phyloP scores from a whole-genome alignment of 1,284 basidiomycete genomes.

The Chiua sp. region DNA sequence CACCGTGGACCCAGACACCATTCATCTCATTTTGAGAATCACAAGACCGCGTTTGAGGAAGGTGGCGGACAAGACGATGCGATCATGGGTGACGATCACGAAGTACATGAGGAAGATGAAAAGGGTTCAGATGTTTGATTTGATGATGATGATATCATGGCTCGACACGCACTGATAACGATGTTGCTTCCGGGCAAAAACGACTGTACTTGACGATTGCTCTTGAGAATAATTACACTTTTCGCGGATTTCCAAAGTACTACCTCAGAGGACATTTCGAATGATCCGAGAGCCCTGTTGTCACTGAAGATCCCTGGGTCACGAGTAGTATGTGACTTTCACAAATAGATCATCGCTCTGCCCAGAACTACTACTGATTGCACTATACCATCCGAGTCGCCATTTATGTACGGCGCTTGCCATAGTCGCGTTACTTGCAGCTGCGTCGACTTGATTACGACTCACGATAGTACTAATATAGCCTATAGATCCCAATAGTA shows the following conservation, averaged over 20 bases:
- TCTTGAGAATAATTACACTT: background rate
- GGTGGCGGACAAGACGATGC: constrained; percentile 65
- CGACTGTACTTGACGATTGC: background rate
- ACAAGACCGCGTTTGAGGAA: constrained; percentile 80
- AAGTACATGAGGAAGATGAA: constrained; percentile 24
- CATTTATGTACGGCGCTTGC: too few relatives aligned
- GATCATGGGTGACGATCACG: constrained; percentile 20
- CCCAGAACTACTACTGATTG: too few relatives aligned
- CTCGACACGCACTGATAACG: constrained; percentile 1
- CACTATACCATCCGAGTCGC: too few relatives aligned
- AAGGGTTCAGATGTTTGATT: constrained; percentile 21
- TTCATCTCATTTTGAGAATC: constrained; percentile 83
- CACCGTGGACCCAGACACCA: constrained; percentile 57
- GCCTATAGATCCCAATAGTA: too few relatives aligned
- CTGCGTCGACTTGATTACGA: too few relatives aligned
- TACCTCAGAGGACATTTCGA: too few relatives aligned
- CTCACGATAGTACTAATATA: too few relatives aligned
- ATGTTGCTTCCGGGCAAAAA: background rate
- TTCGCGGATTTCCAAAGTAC: background rate
- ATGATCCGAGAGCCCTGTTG: too few relatives aligned
- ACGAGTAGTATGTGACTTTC: too few relatives aligned
- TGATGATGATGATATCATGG: background rate
- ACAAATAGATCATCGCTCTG: too few relatives aligned
- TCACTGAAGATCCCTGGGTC: too few relatives aligned
- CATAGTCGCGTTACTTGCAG: too few relatives aligned